A percentile compares a stretch with the other conserved stretches of the same genome.
phyloP scores from a whole-genome alignment of 768 basidiomycete genomes.

The Rhodotorula babjevae region DNA sequence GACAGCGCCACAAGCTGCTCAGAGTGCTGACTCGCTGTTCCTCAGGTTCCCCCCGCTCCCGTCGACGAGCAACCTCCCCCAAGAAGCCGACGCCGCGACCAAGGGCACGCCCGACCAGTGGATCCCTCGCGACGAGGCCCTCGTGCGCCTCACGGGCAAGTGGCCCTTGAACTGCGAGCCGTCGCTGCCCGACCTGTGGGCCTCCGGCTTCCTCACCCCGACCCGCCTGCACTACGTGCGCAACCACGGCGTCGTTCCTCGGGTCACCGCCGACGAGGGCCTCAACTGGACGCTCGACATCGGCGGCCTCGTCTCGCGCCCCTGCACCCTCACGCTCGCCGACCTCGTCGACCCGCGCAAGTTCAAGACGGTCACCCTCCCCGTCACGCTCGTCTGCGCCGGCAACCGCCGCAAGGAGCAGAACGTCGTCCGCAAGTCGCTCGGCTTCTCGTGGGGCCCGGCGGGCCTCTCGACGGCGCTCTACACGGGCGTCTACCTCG shows the following conservation, averaged over 20 bases:
- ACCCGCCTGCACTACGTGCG: slow-evolving; percentile 59
- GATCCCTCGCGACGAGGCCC: slow-evolving; percentile 49
- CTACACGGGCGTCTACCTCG: slow-evolving; percentile 60
- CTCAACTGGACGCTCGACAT: slow-evolving; percentile 54
- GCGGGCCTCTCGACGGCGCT: slow-evolving; percentile 54
- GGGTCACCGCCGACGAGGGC: slow-evolving; percentile 48
- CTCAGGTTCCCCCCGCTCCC: slow-evolving; percentile 36
- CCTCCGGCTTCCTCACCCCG: slow-evolving; percentile 58
- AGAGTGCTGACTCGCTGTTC: too few species aligned
- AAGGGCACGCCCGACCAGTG: slow-evolving; percentile 51
- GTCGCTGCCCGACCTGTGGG: slow-evolving; percentile 52
- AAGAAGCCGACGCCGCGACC: slow-evolving; percentile 20
- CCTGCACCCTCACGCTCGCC: slow-evolving; percentile 50
- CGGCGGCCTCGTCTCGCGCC: slow-evolving; percentile 50
- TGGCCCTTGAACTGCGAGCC: slow-evolving; percentile 64
- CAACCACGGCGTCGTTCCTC: slow-evolving; percentile 61
- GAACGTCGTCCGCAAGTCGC: slow-evolving; percentile 51
- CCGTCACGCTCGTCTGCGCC: slow-evolving; percentile 62
- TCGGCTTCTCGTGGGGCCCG: slow-evolving; percentile 41
- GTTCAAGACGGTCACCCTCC: slow-evolving; percentile 59
- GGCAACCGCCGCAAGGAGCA: slow-evolving; percentile 66
- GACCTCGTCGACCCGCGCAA: slow-evolving; percentile 49
- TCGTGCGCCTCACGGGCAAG: slow-evolving; percentile 57
- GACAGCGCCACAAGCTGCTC: too few species aligned
- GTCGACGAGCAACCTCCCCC: not conserved